phyloP scores from a whole-genome alignment of 148 eudicot genomes.

The Simmondsia chinensis region DNA sequence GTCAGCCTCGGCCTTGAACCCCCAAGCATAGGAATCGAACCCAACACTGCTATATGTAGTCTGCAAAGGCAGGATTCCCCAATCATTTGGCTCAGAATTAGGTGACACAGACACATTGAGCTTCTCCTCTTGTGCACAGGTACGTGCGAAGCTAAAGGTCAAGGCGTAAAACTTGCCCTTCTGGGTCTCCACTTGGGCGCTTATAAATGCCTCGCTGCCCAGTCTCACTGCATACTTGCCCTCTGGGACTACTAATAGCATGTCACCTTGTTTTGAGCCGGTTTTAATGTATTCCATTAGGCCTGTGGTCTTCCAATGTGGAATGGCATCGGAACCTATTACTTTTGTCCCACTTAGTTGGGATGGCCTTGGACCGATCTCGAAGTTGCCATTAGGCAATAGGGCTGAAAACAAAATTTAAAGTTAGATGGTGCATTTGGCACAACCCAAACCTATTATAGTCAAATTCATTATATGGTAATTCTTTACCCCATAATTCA shows the following conservation, averaged over 20 bases:
- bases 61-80: conserved; percentile 34
- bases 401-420: conserved; percentile 13
- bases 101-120: conserved; percentile 29
- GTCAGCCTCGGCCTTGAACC: conserved; percentile 24
- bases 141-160: conserved; percentile 37
- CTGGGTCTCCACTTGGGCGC: conserved; percentile 19
- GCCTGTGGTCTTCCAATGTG: conserved; percentile 24
- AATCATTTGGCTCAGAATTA: conserved; percentile 6
- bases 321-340: conserved; percentile 20
- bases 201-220: conserved; percentile 34
- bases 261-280: conserved; percentile 36
- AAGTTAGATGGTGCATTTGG: too few species aligned
- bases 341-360: conserved; percentile 34
- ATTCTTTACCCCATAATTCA: too few species aligned
- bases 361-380: conserved; percentile 23
- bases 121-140: conserved; percentile 48
- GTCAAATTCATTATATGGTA: too few species aligned
- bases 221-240: conserved; percentile 34
- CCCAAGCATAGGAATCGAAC: conserved; percentile 43
- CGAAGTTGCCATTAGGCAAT: conserved; percentile 40
- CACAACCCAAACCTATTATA: too few species aligned
- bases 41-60: conserved; percentile 35
- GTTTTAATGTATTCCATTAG: conserved; percentile 29
- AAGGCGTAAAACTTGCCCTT: conserved; percentile 26
- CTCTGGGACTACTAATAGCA: conserved; percentile 35